Percentiles rank a stretch among this genome's conserved stretches.
Conservation (phyloP, 2,329 filamentous ascomycete species). For the Aspergillus thermomutatus region DNA sequence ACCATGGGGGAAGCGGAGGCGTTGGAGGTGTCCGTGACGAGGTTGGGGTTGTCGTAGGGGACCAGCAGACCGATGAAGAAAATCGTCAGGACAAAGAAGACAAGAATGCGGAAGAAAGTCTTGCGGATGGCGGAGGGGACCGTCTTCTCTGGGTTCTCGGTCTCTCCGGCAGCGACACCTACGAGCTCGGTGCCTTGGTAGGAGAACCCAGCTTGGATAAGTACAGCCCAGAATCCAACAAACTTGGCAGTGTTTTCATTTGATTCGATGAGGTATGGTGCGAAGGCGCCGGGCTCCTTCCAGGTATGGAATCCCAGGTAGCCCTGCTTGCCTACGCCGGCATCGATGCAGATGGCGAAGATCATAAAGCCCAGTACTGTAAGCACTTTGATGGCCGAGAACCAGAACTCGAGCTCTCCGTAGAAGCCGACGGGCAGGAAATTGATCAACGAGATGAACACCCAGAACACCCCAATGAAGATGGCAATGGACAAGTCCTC, state of each 20-base stretch:
- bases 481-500: slow-evolving; percentile 60
- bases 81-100: slow-evolving; percentile 47
- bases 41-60: slow-evolving; percentile 55
- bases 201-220: slow-evolving; percentile 42
- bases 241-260: slow-evolving; percentile 51
- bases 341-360: slow-evolving; percentile 72
- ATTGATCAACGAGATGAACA: slow-evolving; percentile 33
- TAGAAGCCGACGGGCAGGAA: slow-evolving; percentile 70
- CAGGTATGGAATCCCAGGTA: slow-evolving; percentile 73
- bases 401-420: slow-evolving; percentile 76
- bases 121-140: slow-evolving; percentile 70
- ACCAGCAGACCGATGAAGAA: slow-evolving; percentile 71
- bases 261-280: slow-evolving; percentile 43
- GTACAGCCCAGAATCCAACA: slow-evolving; percentile 56
- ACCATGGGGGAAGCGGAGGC: slow-evolving; percentile 42
- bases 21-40: slow-evolving; percentile 46
- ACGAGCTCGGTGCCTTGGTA: slow-evolving; percentile 67
- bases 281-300: slow-evolving; percentile 65
- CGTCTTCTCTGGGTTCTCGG: slow-evolving; percentile 66
- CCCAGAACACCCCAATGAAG: slow-evolving; percentile 70
- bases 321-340: slow-evolving; percentile 67
- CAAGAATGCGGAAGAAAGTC: slow-evolving; percentile 72
- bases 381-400: slow-evolving; percentile 72
- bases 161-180: slow-evolving; percentile 75
- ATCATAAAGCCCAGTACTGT: slow-evolving; percentile 74